These are phyloP conservation scores for Calonectria ilicicola DNA, from an alignment of 2,329 filamentous ascomycete species.

Conservation along the genomic window DNA sequence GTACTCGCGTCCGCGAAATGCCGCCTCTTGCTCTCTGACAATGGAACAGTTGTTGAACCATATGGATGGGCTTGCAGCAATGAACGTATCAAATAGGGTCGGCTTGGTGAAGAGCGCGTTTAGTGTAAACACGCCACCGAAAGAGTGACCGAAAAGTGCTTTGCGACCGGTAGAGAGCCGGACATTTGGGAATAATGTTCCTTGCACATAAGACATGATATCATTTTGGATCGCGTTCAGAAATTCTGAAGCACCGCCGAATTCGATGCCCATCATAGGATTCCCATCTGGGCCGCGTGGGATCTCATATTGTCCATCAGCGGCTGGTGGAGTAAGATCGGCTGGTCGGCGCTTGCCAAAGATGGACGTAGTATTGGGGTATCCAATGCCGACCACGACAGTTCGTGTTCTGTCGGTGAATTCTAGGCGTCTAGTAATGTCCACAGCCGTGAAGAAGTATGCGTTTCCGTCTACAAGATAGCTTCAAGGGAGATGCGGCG, in stretches of 20 bases:
- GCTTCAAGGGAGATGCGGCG: conserved; percentile 24
- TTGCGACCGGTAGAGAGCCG: conserved; percentile 50
- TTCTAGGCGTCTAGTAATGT: conserved; percentile 41
- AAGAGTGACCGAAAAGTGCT: conserved; percentile 62
- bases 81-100: conserved; percentile 55
- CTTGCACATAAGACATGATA: conserved; percentile 48
- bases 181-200: conserved; percentile 34
- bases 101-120: conserved; percentile 56
- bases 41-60: conserved; percentile 60
- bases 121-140: conserved; percentile 60
- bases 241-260: conserved; percentile 59
- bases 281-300: conserved; percentile 36
- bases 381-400: conserved; percentile 49
- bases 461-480: conserved; percentile 51
- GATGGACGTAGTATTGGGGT: conserved; percentile 42
- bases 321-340: conserved; percentile 45
- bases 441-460: conserved; percentile 48
- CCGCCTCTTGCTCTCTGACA: conserved; percentile 43
- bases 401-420: conserved; percentile 38
- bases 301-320: conserved; percentile 30
- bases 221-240: conserved; percentile 54
- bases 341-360: conserved; percentile 43
- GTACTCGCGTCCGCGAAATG: conserved; percentile 34
- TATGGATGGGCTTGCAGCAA: conserved; percentile 59
- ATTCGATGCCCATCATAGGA: conserved; percentile 30